Percentiles rank a stretch among this genome's conserved stretches.
These are phyloP conservation scores for Pelagophyceae sp. DNA, from an alignment of 352 stramenopile genomes.

Conservation along the genomic window DNA sequence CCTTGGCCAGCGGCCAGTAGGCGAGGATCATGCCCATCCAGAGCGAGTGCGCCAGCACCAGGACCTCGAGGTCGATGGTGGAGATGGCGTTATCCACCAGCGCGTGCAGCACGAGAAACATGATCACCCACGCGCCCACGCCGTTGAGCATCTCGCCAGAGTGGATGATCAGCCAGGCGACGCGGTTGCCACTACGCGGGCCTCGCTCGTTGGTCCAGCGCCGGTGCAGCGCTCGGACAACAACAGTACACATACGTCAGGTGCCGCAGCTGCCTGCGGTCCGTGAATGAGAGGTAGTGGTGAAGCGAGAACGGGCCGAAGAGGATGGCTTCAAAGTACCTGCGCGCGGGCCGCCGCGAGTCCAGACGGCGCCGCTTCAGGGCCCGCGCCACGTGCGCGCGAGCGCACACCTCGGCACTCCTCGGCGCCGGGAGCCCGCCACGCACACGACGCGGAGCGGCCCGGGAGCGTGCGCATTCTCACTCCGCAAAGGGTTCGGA, in stretches of 20 bases:
- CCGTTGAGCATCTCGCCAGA: slow-evolving; percentile 17
- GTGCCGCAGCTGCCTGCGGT: slow-evolving; percentile 12
- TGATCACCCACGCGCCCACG: slow-evolving; percentile 5
- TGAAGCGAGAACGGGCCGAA: slow-evolving; percentile 13
- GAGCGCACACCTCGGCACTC: too few relatives aligned
- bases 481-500: too few relatives aligned
- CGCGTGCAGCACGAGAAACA: slow-evolving; percentile 2
- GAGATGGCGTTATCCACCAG: background rate
- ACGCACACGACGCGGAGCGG: too few relatives aligned
- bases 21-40: slow-evolving; percentile 19
- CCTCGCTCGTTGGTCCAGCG: background rate
- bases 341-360: too few relatives aligned
- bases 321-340: background rate
- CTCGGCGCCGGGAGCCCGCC: too few relatives aligned
- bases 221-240: background rate
- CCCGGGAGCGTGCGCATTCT: too few relatives aligned
- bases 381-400: too few relatives aligned
- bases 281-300: slow-evolving; percentile 10
- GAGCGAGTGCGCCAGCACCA: slow-evolving; percentile 8
- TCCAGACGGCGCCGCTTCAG: too few relatives aligned
- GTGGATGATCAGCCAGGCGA: slow-evolving; percentile 1
- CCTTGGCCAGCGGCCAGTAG: slow-evolving; percentile 17
- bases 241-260: background rate
- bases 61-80: slow-evolving; percentile 2
- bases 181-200: background rate